Conservation (phyloP, 2,329 filamentous ascomycete genomes). For the Botryotinia narcissicola region DNA sequence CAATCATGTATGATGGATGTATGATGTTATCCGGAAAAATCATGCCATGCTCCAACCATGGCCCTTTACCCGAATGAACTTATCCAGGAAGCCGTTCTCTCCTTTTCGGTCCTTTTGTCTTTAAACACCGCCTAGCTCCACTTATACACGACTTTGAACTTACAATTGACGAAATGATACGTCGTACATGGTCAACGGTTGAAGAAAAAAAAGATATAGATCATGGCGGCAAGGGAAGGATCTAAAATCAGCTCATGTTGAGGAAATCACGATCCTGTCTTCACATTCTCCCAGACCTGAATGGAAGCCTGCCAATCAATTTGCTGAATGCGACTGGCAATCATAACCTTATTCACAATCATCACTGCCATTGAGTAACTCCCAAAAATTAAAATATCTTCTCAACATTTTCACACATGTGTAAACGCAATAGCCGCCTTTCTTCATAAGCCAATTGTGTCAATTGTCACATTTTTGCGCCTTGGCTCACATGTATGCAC, state of each 20-base stretch:
- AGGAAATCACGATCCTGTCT: neutral
- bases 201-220: neutral
- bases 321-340: neutral
- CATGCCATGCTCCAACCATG: neutral
- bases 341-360: neutral
- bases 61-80: neutral
- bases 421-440: conserved; percentile 11
- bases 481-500: neutral
- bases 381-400: neutral
- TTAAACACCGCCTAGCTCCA: neutral
- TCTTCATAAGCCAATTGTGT: neutral
- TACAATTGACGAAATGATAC: neutral
- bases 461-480: neutral
- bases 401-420: neutral
- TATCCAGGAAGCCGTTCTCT: neutral
- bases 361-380: neutral
- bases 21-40: neutral
- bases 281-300: neutral
- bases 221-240: neutral
- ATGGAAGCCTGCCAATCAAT: neutral
- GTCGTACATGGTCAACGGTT: neutral
- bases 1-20: neutral
- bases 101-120: conserved; percentile 6
- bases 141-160: neutral
- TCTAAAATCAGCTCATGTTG: neutral